These are phyloP conservation scores for Pichia sp. DNA, from an alignment of 1,139 yeast genomes.

Conservation along the genomic window DNA sequence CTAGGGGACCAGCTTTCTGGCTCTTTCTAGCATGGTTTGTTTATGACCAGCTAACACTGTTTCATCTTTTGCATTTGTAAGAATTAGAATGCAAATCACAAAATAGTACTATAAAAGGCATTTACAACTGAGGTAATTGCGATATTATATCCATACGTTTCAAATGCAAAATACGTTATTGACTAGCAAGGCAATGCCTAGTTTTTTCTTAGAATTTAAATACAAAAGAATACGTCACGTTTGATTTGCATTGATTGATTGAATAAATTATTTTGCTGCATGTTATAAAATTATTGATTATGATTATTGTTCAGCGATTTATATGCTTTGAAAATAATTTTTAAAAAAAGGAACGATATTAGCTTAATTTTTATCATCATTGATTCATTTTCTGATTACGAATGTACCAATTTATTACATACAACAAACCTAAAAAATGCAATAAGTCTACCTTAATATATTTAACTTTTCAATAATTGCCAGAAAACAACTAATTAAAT, in stretches of 20 bases:
- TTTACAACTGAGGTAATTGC: not conserved
- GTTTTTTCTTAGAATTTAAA: not conserved
- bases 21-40: not conserved
- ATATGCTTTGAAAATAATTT: too few relatives aligned
- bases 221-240: not conserved
- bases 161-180: too few relatives aligned
- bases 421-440: too few relatives aligned
- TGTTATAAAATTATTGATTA: too few relatives aligned
- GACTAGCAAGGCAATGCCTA: too few relatives aligned
- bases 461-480: too few relatives aligned
- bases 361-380: too few relatives aligned
- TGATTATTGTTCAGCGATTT: too few relatives aligned
- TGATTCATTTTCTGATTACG: too few relatives aligned
- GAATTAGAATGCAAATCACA: not conserved
- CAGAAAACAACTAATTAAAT: too few relatives aligned
- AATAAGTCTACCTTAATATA: too few relatives aligned
- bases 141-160: not conserved
- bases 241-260: not conserved
- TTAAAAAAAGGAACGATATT: not conserved
- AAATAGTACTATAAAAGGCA: not conserved
- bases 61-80: not conserved
- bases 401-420: too few relatives aligned
- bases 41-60: not conserved
- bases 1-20: not conserved
- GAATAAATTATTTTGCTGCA: not conserved